A percentile compares a stretch with the other conserved stretches of the same genome.
These are phyloP conservation scores for Lasiodiplodia sp. DNA, from an alignment of 2,329 filamentous ascomycete genomes.

Conservation along the genomic window DNA sequence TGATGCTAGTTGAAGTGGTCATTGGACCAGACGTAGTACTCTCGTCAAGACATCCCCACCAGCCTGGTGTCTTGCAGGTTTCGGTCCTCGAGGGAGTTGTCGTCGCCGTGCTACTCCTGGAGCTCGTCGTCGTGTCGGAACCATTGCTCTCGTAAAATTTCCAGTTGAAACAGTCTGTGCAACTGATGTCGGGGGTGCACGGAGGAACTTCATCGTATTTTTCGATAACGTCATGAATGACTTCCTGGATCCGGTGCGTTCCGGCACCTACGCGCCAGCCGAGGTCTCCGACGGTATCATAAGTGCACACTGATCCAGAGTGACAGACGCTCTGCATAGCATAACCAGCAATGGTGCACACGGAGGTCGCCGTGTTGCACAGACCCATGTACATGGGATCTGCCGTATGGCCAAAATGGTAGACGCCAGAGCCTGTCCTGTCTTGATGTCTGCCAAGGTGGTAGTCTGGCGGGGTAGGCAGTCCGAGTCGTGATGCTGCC, in stretches of 20 bases:
- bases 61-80: constrained; percentile 90
- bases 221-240: constrained; percentile 86
- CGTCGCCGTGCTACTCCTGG: constrained; percentile 62
- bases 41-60: constrained; percentile 83
- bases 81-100: constrained; percentile 76
- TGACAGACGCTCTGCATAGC: constrained; percentile 94
- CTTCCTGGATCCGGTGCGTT: constrained; percentile 86
- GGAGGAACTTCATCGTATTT: constrained; percentile 81
- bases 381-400: constrained; percentile 94
- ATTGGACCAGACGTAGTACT: constrained; percentile 58
- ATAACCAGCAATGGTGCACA: constrained; percentile 91
- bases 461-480: constrained; percentile 82
- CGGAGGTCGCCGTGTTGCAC: constrained; percentile 88
- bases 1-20: constrained; percentile 48
- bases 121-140: constrained; percentile 72
- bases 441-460: constrained; percentile 63
- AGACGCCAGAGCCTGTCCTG: constrained; percentile 76
- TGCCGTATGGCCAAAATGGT: constrained; percentile 93
- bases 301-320: constrained; percentile 84
- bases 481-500: constrained; percentile 80
- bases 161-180: constrained; percentile 90
- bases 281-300: constrained; percentile 89
- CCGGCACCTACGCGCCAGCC: constrained; percentile 92
- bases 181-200: constrained; percentile 77
- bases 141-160: constrained; percentile 95